Conservation (phyloP, 257 asterid species). For the Misopates orontium region DNA sequence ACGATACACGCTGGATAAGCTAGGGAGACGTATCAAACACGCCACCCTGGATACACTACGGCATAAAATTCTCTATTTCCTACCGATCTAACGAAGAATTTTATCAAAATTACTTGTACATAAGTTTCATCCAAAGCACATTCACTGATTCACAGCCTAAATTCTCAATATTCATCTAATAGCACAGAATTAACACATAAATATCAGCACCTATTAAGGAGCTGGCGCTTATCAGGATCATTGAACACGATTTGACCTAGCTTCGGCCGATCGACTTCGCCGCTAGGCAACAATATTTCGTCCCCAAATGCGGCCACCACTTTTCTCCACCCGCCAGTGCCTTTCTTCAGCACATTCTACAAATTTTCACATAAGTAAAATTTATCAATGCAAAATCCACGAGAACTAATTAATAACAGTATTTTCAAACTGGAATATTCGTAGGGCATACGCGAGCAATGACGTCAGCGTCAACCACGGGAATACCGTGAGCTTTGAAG, state of each 20-base stretch:
- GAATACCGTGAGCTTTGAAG: slow-evolving; percentile 70
- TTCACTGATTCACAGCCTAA: not conserved
- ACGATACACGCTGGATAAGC: no score
- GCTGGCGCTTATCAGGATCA: slow-evolving; percentile 76
- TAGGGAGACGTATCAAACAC: no score
- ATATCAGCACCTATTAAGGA: slow-evolving; percentile 68
- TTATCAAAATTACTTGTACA: not conserved
- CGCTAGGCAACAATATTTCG: slow-evolving; percentile 63
- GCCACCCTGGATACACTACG: no score
- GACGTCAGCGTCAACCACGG: slow-evolving; percentile 80
- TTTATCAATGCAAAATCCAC: not conserved
- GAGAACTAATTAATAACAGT: not conserved
- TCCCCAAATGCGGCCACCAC: slow-evolving; percentile 80
- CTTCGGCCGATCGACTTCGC: slow-evolving; percentile 86
- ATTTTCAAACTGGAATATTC: slow-evolving; percentile 6
- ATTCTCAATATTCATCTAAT: not conserved
- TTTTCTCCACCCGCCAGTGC: slow-evolving; percentile 87
- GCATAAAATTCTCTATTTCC: no score
- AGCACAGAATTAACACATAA: no score
- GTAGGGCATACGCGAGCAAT: slow-evolving; percentile 72
- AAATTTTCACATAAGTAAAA: slow-evolving; percentile 23
- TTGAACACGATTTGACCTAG: slow-evolving; percentile 80
- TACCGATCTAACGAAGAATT: no score
- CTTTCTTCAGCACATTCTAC: slow-evolving; percentile 74
- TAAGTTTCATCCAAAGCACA: not conserved